Percentiles rank a stretch among this genome's conserved stretches.
Conservation (phyloP, 2,329 filamentous ascomycete species). For the Cordyceps cateniannulata region DNA sequence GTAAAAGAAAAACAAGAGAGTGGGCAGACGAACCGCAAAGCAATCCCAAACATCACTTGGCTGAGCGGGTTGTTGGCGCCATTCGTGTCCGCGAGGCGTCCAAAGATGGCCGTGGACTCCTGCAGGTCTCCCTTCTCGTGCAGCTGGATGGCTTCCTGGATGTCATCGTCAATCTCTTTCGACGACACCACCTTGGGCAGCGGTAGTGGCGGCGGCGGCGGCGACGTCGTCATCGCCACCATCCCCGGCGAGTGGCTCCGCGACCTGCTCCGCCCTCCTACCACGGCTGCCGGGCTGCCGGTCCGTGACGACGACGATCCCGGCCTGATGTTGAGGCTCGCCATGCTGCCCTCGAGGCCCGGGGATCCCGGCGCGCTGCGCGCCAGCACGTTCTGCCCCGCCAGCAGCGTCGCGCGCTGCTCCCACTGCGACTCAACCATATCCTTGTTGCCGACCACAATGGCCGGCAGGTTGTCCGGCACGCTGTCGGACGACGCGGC, state of each 20-base stretch:
- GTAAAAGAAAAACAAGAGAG: too few relatives aligned
- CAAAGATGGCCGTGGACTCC: constrained; percentile 79
- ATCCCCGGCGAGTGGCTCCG: constrained; percentile 20
- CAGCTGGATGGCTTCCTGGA: constrained; percentile 90
- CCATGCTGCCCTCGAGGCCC: not conserved
- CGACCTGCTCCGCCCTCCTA: not conserved
- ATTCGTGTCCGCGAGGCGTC: constrained; percentile 70
- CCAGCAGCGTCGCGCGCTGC: constrained; percentile 83
- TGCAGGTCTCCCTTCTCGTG: constrained; percentile 80
- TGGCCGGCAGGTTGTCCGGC: constrained; percentile 72
- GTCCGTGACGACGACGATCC: constrained; percentile 22
- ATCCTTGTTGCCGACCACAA: constrained; percentile 46
- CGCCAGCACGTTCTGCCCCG: constrained; percentile 51
- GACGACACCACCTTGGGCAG: constrained; percentile 33
- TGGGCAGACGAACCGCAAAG: constrained; percentile 56
- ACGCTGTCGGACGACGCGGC: constrained; percentile 64
- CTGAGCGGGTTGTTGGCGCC: constrained; percentile 88
- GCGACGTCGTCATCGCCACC: not conserved
- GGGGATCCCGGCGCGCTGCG: constrained; percentile 37
- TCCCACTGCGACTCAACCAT: constrained; percentile 75
- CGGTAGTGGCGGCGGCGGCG: not conserved
- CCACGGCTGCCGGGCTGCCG: constrained; percentile 20
- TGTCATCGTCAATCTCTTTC: constrained; percentile 58
- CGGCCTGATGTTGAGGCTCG: constrained; percentile 10
- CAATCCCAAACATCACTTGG: constrained; percentile 92